Conservation (phyloP, 2,329 filamentous ascomycete genomes). For the Clonostachys sp. region DNA sequence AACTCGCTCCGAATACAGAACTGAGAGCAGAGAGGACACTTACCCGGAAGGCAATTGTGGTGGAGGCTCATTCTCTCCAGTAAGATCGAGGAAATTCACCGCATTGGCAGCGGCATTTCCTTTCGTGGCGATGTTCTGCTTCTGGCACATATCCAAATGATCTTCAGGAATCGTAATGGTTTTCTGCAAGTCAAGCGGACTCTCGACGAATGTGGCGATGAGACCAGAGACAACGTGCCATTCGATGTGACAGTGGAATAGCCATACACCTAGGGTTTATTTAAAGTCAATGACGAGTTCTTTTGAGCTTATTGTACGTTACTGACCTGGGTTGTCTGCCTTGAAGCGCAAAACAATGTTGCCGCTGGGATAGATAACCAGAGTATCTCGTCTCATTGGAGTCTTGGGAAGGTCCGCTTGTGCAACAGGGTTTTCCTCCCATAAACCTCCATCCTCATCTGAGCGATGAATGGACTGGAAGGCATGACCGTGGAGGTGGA, state of each 20-base stretch:
- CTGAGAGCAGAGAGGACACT: constrained; percentile 10
- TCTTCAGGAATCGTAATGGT: constrained; percentile 53
- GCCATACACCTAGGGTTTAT: constrained; percentile 46
- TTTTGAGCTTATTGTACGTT: constrained; percentile 6
- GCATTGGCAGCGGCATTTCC: constrained; percentile 78
- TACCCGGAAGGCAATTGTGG: constrained; percentile 57
- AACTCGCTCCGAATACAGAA: constrained; percentile 3
- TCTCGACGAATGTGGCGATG: constrained; percentile 59
- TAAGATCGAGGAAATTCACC: constrained; percentile 56
- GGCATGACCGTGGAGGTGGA: constrained; percentile 74
- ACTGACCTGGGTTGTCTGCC: constrained; percentile 60
- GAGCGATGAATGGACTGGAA: constrained; percentile 66
- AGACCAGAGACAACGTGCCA: constrained; percentile 71
- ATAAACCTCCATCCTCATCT: constrained; percentile 51
- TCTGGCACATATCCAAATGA: constrained; percentile 54
- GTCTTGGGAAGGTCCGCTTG: constrained; percentile 41
- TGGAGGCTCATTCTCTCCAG: constrained; percentile 52
- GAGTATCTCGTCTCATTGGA: constrained; percentile 66
- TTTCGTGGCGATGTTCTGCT: constrained; percentile 37
- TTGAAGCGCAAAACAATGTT: constrained; percentile 65
- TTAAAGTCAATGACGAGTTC: constrained; percentile 8
- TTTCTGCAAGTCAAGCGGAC: constrained; percentile 57
- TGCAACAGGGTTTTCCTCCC: constrained; percentile 38
- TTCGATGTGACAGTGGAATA: constrained; percentile 79
- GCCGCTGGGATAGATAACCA: constrained; percentile 60